Evolutionary conservation across 305 asterid species (phyloP).

Genomic region (Fraxinus xanthoxyloides): DNA sequence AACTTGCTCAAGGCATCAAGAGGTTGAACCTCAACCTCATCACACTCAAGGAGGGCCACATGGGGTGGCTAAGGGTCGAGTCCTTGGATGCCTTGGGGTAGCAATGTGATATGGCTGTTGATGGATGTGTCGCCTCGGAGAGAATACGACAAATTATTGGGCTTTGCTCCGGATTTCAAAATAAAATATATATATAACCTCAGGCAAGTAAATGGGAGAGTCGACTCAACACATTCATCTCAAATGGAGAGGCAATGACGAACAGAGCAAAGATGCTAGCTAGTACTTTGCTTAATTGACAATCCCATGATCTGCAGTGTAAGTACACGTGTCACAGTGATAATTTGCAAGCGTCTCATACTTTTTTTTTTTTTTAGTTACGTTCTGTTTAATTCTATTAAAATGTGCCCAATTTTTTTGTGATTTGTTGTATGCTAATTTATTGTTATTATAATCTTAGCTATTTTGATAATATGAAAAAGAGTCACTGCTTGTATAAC

Average conservation of each 20-base stretch:
- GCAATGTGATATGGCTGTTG: neutral
- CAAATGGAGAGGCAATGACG: neutral
- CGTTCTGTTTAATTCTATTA: no score
- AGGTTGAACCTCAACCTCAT: neutral
- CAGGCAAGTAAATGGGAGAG: neutral
- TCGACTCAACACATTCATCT: neutral
- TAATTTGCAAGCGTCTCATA: no score
- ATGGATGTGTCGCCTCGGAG: neutral
- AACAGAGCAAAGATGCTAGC: neutral
- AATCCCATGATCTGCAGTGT: neutral
- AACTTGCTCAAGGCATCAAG: neutral
- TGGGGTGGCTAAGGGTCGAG: neutral
- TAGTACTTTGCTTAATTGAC: no score
- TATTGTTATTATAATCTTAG: no score
- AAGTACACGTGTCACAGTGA: neutral
- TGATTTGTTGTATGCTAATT: no score
- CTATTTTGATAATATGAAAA: no score
- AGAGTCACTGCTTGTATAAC: no score
- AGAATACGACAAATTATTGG: neutral
- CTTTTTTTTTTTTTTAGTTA: no score
- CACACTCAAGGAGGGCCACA: neutral
- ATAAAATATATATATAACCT: neutral
- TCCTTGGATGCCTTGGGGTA: neutral
- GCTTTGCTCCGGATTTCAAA: neutral
- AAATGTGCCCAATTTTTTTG: no score